Conservation (phyloP, 2,329 filamentous ascomycete genomes). For the Cladosporium sp. region DNA sequence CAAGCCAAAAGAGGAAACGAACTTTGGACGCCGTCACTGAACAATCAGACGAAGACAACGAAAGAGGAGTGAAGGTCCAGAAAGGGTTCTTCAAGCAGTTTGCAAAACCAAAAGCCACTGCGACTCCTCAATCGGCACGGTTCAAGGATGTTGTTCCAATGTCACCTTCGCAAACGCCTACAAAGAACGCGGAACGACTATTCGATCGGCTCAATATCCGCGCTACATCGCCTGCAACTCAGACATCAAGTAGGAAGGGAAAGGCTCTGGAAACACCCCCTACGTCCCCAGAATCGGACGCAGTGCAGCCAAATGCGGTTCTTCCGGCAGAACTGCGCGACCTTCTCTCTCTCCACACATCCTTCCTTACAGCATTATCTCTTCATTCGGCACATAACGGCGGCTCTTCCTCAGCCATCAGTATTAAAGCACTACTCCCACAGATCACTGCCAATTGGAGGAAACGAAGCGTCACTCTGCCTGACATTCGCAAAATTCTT, state of each 20-base stretch:
- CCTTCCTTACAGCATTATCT: slow-evolving; percentile 53
- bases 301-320: slow-evolving; percentile 25
- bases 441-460: slow-evolving; percentile 49
- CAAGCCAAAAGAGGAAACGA: slow-evolving; percentile 33
- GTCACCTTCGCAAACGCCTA: slow-evolving; percentile 39
- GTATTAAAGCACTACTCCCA: slow-evolving; percentile 44
- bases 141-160: slow-evolving; percentile 35
- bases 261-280: slow-evolving; percentile 38
- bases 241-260: slow-evolving; percentile 26
- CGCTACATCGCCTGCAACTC: slow-evolving; percentile 26
- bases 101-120: slow-evolving; percentile 21
- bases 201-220: slow-evolving; percentile 40
- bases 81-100: slow-evolving; percentile 25
- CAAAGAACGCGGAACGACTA: slow-evolving; percentile 37
- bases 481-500: slow-evolving; percentile 51
- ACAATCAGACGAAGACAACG: slow-evolving; percentile 29
- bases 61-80: slow-evolving; percentile 22
- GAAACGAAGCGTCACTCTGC: slow-evolving; percentile 48
- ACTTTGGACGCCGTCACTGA: slow-evolving; percentile 28
- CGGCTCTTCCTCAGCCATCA: slow-evolving; percentile 44
- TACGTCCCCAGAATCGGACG: slow-evolving; percentile 32
- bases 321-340: slow-evolving; percentile 48
- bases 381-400: slow-evolving; percentile 55
- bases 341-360: slow-evolving; percentile 48
- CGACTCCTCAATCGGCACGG: slow-evolving; percentile 38